Evolutionary conservation across 176 grass and related monocot genomes (phyloP).

Genomic region (Oryza rufipogon): DNA sequence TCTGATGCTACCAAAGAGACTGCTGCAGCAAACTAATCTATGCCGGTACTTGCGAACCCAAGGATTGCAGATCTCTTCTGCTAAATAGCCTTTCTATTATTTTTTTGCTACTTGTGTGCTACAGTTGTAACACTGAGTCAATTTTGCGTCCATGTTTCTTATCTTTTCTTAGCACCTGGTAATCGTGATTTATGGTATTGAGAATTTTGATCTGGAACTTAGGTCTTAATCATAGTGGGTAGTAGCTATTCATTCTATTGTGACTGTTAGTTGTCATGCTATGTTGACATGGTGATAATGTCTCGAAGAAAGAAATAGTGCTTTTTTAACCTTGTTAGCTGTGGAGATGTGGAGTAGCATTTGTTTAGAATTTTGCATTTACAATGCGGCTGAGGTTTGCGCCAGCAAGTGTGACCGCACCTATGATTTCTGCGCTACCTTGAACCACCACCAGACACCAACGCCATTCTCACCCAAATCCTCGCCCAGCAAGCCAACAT

Average conservation of each 20-base stretch:
- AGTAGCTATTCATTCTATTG: constrained; percentile 18
- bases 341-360: background rate
- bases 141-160: background rate
- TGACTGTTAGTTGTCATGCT: constrained; percentile 9
- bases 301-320: background rate
- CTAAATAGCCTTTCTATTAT: constrained; percentile 20
- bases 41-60: background rate
- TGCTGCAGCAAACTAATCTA: constrained; percentile 16
- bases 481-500: too few species aligned
- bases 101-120: constrained; percentile 18
- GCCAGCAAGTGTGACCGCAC: background rate
- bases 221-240: background rate
- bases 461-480: too few species aligned
- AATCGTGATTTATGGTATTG: background rate
- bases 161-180: background rate
- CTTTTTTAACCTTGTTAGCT: background rate
- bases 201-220: constrained; percentile 39
- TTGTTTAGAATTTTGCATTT: background rate
- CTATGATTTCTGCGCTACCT: background rate
- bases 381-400: background rate
- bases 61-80: constrained; percentile 8
- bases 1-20: background rate
- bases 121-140: constrained; percentile 20
- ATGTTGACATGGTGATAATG: constrained; percentile 37
- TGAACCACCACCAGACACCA: too few species aligned